Conservation (phyloP, 495 filamentous ascomycete genomes). For the Xylaria bambusicola region DNA sequence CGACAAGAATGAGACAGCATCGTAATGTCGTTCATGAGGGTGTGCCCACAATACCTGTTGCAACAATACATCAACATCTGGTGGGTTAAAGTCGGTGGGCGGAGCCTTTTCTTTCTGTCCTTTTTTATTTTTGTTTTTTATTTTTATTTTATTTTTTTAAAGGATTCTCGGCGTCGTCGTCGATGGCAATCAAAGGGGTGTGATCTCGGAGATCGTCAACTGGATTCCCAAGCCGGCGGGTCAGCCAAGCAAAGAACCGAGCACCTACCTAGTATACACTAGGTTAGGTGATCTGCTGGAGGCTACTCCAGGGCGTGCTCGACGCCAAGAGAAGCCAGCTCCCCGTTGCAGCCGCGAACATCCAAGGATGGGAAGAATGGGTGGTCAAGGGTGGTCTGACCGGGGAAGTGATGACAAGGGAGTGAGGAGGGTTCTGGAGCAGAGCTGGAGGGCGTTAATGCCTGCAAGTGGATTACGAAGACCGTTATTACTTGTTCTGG, state of each 20-base stretch:
- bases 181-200: background rate
- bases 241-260: constrained; percentile 12
- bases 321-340: constrained; percentile 14
- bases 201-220: background rate
- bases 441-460: background rate
- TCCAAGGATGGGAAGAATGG: background rate
- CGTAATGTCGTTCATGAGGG: background rate
- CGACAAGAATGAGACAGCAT: too few species aligned
- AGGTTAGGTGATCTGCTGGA: background rate
- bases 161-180: background rate
- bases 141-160: background rate
- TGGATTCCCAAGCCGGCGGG: constrained; percentile 11
- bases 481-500: constrained; percentile 22
- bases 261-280: too few species aligned
- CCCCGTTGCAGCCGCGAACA: constrained; percentile 16
- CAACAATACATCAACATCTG: background rate
- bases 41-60: background rate
- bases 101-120: too few species aligned
- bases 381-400: constrained; percentile 1
- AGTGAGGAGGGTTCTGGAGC: too few species aligned
- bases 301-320: too few species aligned
- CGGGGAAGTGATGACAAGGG: too few species aligned
- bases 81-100: too few species aligned
- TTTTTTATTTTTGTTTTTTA: background rate
- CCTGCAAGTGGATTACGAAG: constrained; percentile 21